Percentiles rank a stretch among this genome's conserved stretches.
phyloP scores from a whole-genome alignment of 1,284 basidiomycete species.

The Hortiboletus rubellus region DNA sequence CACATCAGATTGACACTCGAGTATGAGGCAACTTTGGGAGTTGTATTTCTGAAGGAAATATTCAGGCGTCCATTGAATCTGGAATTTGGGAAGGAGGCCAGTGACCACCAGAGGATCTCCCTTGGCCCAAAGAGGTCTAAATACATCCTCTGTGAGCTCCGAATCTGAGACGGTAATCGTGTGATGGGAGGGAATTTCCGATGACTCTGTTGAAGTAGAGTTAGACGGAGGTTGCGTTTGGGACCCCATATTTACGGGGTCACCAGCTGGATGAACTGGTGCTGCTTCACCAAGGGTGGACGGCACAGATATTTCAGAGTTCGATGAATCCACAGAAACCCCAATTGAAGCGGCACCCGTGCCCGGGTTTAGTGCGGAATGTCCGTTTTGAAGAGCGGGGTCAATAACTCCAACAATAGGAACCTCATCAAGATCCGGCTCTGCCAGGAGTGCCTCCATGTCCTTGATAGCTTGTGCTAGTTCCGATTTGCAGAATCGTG shows the following conservation, averaged over 20 bases:
- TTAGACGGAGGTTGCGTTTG: slow-evolving; percentile 18
- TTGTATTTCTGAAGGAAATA: slow-evolving; percentile 76
- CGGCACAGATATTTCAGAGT: slow-evolving; percentile 1
- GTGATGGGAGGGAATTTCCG: slow-evolving; percentile 43
- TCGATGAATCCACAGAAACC: slow-evolving; percentile 10
- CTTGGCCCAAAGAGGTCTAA: slow-evolving; percentile 67
- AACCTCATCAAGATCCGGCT: slow-evolving; percentile 31
- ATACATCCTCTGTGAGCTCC: slow-evolving; percentile 59
- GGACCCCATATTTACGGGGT: slow-evolving; percentile 2
- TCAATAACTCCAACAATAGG: slow-evolving; percentile 23
- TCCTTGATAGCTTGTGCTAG: slow-evolving; percentile 62
- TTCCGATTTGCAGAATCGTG: slow-evolving; percentile 70
- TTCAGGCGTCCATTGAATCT: slow-evolving; percentile 77
- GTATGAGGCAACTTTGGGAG: slow-evolving; percentile 65
- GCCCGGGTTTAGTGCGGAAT: slow-evolving; percentile 1
- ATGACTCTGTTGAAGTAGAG: slow-evolving; percentile 19
- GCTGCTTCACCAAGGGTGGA: slow-evolving; percentile 14
- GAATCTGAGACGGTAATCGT: slow-evolving; percentile 49
- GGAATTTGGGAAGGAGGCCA: slow-evolving; percentile 59
- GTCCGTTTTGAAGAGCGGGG: slow-evolving; percentile 25
- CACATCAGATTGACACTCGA: slow-evolving; percentile 76
- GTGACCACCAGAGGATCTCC: slow-evolving; percentile 80
- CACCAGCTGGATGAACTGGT: slow-evolving; percentile 2
- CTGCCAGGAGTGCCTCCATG: slow-evolving; percentile 59
- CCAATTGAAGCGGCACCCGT: slow-evolving; percentile 10